These are phyloP conservation scores for Phytophthora palmivora DNA, from an alignment of 352 stramenopile species.

Conservation along the genomic window DNA sequence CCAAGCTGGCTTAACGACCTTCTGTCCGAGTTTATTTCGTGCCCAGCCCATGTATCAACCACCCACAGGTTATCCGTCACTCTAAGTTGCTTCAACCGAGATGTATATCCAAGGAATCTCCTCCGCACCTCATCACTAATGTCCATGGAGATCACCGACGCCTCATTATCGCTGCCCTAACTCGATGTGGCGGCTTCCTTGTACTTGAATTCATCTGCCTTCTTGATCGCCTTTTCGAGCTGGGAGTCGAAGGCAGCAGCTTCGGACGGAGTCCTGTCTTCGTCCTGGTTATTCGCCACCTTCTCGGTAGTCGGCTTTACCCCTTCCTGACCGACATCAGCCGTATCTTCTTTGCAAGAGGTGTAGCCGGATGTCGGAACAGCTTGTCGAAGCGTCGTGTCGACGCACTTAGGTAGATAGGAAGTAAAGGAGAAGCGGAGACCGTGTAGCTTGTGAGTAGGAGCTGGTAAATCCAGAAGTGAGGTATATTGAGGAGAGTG, in stretches of 20 bases:
- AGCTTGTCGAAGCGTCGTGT: too few relatives aligned
- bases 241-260: not conserved
- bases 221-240: not conserved
- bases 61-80: conserved; percentile 19
- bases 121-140: not conserved
- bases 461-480: too few relatives aligned
- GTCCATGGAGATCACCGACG: not conserved
- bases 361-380: conserved; percentile 3
- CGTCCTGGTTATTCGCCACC: not conserved
- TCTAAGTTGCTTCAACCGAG: conserved; percentile 10
- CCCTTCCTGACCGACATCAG: not conserved
- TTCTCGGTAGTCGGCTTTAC: not conserved
- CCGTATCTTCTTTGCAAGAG: not conserved
- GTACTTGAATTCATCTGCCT: not conserved
- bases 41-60: conserved; percentile 22
- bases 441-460: too few relatives aligned
- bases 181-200: not conserved
- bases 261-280: not conserved
- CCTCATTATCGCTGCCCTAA: not conserved
- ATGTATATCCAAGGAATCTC: not conserved
- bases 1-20: conserved; percentile 15
- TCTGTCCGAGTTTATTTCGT: conserved; percentile 18
- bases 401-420: too few relatives aligned
- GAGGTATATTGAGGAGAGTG: too few relatives aligned
- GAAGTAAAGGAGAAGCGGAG: too few relatives aligned